phyloP scores from a whole-genome alignment of 108 stramenopile species.

The Cyclotella baltica region DNA sequence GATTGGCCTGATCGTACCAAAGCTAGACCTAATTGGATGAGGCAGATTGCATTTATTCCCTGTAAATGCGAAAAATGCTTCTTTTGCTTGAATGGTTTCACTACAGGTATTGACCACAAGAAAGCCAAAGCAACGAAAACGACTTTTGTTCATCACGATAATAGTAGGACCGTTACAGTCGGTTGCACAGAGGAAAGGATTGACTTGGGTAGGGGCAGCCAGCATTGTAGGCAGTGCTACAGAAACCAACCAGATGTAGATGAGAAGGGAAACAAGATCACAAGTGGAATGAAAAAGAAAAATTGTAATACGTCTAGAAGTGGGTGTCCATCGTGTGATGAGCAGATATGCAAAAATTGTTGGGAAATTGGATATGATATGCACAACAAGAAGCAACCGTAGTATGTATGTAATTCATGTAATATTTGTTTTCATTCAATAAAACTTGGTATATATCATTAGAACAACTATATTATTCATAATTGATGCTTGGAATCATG shows the following conservation, averaged over 20 bases:
- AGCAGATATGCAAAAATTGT: not conserved
- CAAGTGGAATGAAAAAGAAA: not conserved
- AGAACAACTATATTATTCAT: too few species aligned
- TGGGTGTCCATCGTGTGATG: not conserved
- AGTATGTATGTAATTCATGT: too few species aligned
- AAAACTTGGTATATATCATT: too few species aligned
- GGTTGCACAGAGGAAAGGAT: not conserved
- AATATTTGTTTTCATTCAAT: too few species aligned
- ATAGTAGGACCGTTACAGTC: not conserved
- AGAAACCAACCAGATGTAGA: not conserved
- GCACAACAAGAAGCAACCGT: too few species aligned
- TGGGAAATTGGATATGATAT: not conserved
- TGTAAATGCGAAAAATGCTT: conserved; percentile 16
- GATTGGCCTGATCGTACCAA: not conserved
- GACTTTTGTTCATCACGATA: not conserved
- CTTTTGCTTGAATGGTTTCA: conserved; percentile 14
- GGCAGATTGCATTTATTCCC: not conserved
- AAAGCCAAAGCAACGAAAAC: not conserved
- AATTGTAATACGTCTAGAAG: too few species aligned
- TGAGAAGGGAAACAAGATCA: not conserved
- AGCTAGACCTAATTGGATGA: not conserved
- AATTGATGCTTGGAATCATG: too few species aligned
- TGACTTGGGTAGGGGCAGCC: not conserved
- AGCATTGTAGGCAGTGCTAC: not conserved
- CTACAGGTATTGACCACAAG: conserved; percentile 18